Evolutionary conservation across 1,139 yeast species (phyloP).

Genomic region (Citeromyces hawaiiensis): DNA sequence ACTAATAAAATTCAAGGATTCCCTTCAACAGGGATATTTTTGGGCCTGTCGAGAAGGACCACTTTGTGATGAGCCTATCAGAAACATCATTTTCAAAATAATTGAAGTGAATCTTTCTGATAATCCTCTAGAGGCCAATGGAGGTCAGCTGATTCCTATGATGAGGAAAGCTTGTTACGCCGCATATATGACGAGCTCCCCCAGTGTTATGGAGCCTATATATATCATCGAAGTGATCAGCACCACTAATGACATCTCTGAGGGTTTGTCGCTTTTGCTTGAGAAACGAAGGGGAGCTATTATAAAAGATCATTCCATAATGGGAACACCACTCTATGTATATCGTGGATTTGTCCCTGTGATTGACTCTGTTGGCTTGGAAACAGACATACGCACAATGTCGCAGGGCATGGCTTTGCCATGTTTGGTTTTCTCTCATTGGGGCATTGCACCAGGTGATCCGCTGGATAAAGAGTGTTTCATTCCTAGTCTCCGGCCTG

Average conservation of each 20-base stretch:
- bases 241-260: slow-evolving; percentile 24
- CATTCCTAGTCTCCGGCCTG: slow-evolving; percentile 66
- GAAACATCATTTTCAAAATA: slow-evolving; percentile 60
- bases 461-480: slow-evolving; percentile 59
- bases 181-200: slow-evolving; percentile 67
- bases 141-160: slow-evolving; percentile 76
- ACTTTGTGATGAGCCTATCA: slow-evolving; percentile 70
- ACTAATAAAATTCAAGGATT: slow-evolving; percentile 33
- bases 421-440: slow-evolving; percentile 48
- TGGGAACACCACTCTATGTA: slow-evolving; percentile 60
- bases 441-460: slow-evolving; percentile 85
- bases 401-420: slow-evolving; percentile 74
- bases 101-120: slow-evolving; percentile 45
- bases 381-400: slow-evolving; percentile 67
- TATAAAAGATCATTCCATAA: slow-evolving; percentile 36
- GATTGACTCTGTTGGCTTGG: slow-evolving; percentile 82
- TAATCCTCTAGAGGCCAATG: slow-evolving; percentile 33
- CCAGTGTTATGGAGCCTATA: slow-evolving; percentile 73
- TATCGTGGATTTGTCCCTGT: slow-evolving; percentile 68
- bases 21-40: slow-evolving; percentile 63
- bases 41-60: slow-evolving; percentile 90
- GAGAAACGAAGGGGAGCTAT: slow-evolving; percentile 49
- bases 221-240: slow-evolving; percentile 44
- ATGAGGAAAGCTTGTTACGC: slow-evolving; percentile 76
- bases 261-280: slow-evolving; percentile 26